Evolutionary conservation across 148 eudicot genomes (phyloP).

Genomic region (Camellia lanceoleosa): DNA sequence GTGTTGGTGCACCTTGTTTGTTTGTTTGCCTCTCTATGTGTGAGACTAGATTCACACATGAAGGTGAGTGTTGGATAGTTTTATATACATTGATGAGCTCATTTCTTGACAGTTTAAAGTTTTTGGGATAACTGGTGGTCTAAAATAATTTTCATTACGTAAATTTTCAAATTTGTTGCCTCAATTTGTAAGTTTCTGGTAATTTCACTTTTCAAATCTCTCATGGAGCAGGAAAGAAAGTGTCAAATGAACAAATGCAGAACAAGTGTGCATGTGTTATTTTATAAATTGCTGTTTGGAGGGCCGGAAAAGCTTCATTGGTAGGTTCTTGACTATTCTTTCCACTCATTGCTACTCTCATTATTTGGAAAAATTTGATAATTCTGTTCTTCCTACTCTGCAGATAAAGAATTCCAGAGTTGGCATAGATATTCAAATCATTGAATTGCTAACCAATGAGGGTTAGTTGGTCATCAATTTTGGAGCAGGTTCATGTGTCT

Average conservation of each 20-base stretch:
- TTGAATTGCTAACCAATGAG: conserved; percentile 5
- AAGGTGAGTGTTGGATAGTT: no score
- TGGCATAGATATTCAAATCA: conserved; percentile 13
- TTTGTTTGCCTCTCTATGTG: no score
- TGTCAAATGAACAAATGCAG: conserved; percentile 27
- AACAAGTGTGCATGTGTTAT: conserved; percentile 51
- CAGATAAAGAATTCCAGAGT: conserved; percentile 18
- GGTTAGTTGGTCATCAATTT: conserved; percentile 15
- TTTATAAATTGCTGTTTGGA: conserved; percentile 34
- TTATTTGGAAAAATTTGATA: background rate
- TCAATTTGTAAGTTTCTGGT: background rate
- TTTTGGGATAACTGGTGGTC: no score
- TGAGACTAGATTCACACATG: no score
- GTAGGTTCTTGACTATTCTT: conserved; percentile 4
- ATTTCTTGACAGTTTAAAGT: no score
- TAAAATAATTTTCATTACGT: no score
- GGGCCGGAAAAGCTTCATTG: conserved; percentile 10
- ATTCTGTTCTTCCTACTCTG: background rate
- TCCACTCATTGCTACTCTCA: background rate
- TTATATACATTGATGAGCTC: no score
- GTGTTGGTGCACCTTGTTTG: no score
- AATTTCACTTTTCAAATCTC: conserved; percentile 10
- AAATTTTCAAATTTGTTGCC: background rate
- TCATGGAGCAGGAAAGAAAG: conserved; percentile 48
- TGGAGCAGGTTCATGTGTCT: conserved; percentile 18